Conservation (phyloP, 1,139 yeast genomes). For the Hemisphaericaspora xylofermentans region DNA sequence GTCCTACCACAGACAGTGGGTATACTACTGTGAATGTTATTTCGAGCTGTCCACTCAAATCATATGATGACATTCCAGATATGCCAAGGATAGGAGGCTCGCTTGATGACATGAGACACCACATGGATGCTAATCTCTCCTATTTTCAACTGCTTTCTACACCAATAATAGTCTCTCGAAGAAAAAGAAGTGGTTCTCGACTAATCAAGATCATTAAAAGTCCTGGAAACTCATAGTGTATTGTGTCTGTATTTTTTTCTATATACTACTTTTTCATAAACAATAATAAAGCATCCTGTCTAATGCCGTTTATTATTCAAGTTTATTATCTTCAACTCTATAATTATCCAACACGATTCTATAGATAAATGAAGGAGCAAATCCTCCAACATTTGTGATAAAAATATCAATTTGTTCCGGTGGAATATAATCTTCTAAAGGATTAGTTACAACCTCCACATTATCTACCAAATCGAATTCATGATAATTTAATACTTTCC, state of each 20-base stretch:
- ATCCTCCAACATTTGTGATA: constrained; percentile 94
- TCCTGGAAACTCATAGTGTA: background rate
- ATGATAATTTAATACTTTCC: constrained; percentile 72
- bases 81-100: too few relatives aligned
- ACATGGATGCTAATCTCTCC: background rate
- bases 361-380: constrained; percentile 93
- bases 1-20: too few relatives aligned
- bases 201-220: background rate
- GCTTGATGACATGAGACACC: too few relatives aligned
- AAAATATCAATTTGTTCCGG: constrained; percentile 95
- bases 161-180: background rate
- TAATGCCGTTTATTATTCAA: constrained; percentile 28
- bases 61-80: too few relatives aligned
- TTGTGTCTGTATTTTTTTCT: background rate
- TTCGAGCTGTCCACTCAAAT: too few relatives aligned
- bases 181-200: background rate
- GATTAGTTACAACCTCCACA: constrained; percentile 80
- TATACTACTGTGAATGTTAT: too few relatives aligned
- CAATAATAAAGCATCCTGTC: too few relatives aligned
- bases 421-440: constrained; percentile 86
- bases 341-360: constrained; percentile 94
- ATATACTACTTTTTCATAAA: too few relatives aligned
- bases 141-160: background rate
- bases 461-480: constrained; percentile 65
- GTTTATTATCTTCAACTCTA: constrained; percentile 74